Evolutionary conservation across 768 basidiomycete genomes (phyloP), one percentile per base, ranked within the genome.

Genomic region (Cubamyces lactineus): DNA sequence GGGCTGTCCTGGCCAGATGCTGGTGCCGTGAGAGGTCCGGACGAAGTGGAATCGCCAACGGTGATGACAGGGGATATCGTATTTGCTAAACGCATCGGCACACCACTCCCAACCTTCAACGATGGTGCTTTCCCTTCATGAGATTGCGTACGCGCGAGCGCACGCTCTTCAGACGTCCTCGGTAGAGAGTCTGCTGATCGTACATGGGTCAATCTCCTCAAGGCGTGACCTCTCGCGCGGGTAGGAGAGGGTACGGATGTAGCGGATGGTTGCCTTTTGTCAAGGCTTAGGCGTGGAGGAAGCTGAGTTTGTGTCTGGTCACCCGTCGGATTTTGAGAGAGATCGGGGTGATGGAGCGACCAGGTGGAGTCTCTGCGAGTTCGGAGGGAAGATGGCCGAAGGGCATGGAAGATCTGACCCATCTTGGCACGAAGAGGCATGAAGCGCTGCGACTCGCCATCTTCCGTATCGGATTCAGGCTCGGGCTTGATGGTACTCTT

Each of bases 401-500:
- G 78, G 3, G 84, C 81, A 58, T 83, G 80, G 56, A 89, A 77
- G 54, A 88, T 77, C 42, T 82, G 81, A 24, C 82, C 77, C 52
- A 88, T 77, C 41, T 79, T 79, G 26, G 76, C 81, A n/a, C 80
- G 77, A 30, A 79, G 69, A 47, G 45, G 70, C 66, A 40, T 70
- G 68, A 51, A 71, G 34, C n/a, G 58, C 15, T 52, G 51, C 1
- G 69, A 65, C 17, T 69, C 71, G 23, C 53, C 56, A 8, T 75
- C 74, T 11, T 80, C 77, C 16, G 75, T 76, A 39, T 78, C 80
- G 9, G 75, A 71, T 24, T 80, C 76, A 1, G 76, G 73, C 13
- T 79, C 79, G 16, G 81, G 81, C 30, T 76, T 69, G 24, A 89
- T 79, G 0, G 87, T 92, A 5, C 88, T 81, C 73, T 92, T 94